phyloP scores from a whole-genome alignment of 2,329 filamentous ascomycete species.

The Fusarium equiseti region DNA sequence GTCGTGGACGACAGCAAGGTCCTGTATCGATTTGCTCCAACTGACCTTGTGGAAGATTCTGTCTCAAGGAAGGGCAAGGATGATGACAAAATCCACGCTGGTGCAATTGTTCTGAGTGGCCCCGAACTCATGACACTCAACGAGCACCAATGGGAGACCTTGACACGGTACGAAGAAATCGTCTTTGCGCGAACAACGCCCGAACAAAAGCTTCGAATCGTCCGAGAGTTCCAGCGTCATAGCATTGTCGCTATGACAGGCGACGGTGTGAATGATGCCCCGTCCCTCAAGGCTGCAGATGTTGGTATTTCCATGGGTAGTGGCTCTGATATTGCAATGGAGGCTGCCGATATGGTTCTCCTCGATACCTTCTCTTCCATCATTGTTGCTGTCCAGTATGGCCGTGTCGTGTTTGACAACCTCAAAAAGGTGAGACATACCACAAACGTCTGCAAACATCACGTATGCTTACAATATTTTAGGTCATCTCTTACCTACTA shows the following conservation, averaged over 20 bases:
- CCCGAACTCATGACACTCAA: constrained; percentile 74
- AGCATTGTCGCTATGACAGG: constrained; percentile 86
- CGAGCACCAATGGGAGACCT: constrained; percentile 75
- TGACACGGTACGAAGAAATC: constrained; percentile 76
- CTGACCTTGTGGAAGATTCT: not conserved
- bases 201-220: constrained; percentile 83
- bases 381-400: constrained; percentile 78
- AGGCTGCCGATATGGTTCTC: constrained; percentile 84
- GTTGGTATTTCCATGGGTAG: constrained; percentile 85
- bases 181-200: constrained; percentile 81
- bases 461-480: not conserved
- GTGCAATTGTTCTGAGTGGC: constrained; percentile 73
- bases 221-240: constrained; percentile 77
- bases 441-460: rapidly evolving
- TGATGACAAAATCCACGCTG: constrained; percentile 29
- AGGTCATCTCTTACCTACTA: constrained; percentile 68
- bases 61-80: rapidly evolving
- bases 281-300: constrained; percentile 82
- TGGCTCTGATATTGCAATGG: constrained; percentile 85
- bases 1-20: constrained; percentile 66
- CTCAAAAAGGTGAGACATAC: constrained; percentile 68
- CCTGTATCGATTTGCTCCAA: constrained; percentile 55
- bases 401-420: constrained; percentile 83
- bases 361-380: constrained; percentile 80
- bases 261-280: constrained; percentile 88